These are phyloP conservation scores for Citrus sinensis DNA, from an alignment of 345 rosid genomes.

Conservation along the genomic window DVS_A1.0 CM039167.1:29224001-29224500, in stretches of 20 bases:
- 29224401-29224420: background rate
- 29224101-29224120: background rate
- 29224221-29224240: background rate
- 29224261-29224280: background rate
- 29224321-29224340: background rate
- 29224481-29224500: background rate
- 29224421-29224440: background rate
- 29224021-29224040: constrained; percentile 9
- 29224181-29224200: no score
- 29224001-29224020: constrained; percentile 17
- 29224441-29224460: background rate
- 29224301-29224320: background rate
- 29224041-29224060: constrained; percentile 44
- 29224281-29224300: background rate
- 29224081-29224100: constrained; percentile 17
- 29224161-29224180: background rate
- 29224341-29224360: background rate
- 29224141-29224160: background rate
- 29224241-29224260: background rate
- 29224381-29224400: background rate
- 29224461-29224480: background rate
- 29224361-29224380: background rate
- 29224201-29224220: background rate
- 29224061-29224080: constrained; percentile 74
- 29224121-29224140: background rate